A percentile compares a stretch with the other conserved stretches of the same genome.
Conservation (phyloP, 2,329 filamentous ascomycete genomes). For the Myriosclerotinia scirpicola region DNA sequence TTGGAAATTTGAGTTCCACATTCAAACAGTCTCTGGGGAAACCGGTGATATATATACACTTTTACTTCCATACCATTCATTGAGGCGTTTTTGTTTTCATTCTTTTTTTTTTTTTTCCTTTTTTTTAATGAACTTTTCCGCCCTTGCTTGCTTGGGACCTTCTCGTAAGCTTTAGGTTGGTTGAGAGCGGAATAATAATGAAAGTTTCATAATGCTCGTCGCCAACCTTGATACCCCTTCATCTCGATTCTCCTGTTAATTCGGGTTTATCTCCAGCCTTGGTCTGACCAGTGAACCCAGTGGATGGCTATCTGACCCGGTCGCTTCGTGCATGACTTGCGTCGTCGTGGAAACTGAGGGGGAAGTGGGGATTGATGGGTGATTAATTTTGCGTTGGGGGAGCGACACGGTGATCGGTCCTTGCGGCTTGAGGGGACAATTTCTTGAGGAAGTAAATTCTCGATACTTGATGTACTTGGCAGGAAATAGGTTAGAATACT, state of each 20-base stretch:
- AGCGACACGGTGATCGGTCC: neutral
- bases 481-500: neutral
- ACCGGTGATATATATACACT: slow-evolving; percentile 9
- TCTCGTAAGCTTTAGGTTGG: neutral
- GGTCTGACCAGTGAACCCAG: neutral
- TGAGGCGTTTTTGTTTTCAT: neutral
- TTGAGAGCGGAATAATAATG: neutral
- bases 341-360: slow-evolving; percentile 17
- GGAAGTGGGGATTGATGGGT: neutral
- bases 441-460: neutral
- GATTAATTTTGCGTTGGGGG: slow-evolving; percentile 18
- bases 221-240: slow-evolving; percentile 1
- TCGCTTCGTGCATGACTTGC: neutral
- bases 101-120: too few species aligned
- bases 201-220: neutral
- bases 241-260: too few species aligned
- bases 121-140: too few species aligned
- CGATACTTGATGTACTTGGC: too few species aligned
- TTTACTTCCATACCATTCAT: neutral
- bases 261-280: neutral
- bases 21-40: slow-evolving; percentile 14
- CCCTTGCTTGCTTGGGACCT: too few species aligned
- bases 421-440: neutral
- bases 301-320: neutral
- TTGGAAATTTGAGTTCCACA: slow-evolving; percentile 11